Percentiles rank a stretch among this genome's conserved stretches.
Conservation (phyloP, 2,329 filamentous ascomycete genomes). For the Cladophialophora chaetospira region DNA sequence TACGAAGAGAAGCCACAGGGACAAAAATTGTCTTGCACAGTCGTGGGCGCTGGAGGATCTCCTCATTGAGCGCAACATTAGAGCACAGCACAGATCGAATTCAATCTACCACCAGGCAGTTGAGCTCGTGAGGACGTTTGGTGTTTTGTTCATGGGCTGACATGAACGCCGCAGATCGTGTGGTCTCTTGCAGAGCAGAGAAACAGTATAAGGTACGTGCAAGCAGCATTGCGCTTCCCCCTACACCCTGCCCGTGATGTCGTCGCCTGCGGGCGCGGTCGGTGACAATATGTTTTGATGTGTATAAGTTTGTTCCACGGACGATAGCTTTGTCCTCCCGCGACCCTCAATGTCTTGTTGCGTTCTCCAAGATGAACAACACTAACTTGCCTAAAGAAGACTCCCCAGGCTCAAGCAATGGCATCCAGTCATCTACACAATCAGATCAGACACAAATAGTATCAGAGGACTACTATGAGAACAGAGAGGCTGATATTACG, state of each 20-base stretch:
- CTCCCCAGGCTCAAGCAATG: constrained; percentile 3
- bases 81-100: too few species aligned
- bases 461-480: constrained; percentile 18
- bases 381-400: constrained; percentile 11
- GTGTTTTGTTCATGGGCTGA: background rate
- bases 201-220: constrained; percentile 19
- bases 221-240: background rate
- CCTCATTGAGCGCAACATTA: too few species aligned
- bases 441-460: constrained; percentile 5
- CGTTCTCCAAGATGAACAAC: constrained; percentile 11
- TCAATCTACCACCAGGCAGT: too few species aligned
- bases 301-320: background rate
- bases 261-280: constrained; percentile 6
- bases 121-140: background rate
- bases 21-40: too few species aligned
- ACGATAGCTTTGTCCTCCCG: background rate
- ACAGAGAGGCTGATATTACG: constrained; percentile 7
- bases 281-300: background rate
- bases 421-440: background rate
- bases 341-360: background rate
- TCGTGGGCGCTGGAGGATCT: too few species aligned
- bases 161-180: background rate
- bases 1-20: too few species aligned
- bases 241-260: constrained; percentile 5
- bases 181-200: background rate